Percentiles rank a stretch among this genome's conserved stretches.
phyloP scores from a whole-genome alignment of 345 rosid genomes.

The Passiflora organensis region DNA sequence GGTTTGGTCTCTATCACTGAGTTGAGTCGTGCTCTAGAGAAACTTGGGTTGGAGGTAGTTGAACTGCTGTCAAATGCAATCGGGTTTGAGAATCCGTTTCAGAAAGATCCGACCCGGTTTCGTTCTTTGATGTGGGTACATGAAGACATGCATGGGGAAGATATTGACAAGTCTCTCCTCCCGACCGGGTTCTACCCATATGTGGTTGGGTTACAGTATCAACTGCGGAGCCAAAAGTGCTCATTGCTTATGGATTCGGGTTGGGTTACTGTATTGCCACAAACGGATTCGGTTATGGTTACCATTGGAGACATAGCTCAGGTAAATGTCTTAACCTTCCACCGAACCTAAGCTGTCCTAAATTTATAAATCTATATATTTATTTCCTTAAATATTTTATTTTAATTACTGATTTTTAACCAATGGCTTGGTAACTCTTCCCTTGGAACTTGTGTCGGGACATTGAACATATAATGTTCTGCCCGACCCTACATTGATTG shows the following conservation, averaged over 20 bases:
- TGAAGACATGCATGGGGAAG: slow-evolving; percentile 20
- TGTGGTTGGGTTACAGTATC: slow-evolving; percentile 60
- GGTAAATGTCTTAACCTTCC: slow-evolving; percentile 26
- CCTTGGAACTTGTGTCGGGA: too few species aligned
- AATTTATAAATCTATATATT: not conserved
- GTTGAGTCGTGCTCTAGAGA: slow-evolving; percentile 46
- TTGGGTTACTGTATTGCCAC: slow-evolving; percentile 45
- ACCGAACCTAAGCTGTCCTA: not conserved
- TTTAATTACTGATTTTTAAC: too few species aligned
- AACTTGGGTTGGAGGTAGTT: slow-evolving; percentile 46
- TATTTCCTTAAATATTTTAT: not conserved
- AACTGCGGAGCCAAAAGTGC: slow-evolving; percentile 43
- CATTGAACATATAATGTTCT: too few species aligned
- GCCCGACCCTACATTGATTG: too few species aligned
- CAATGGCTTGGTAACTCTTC: too few species aligned
- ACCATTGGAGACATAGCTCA: slow-evolving; percentile 73
- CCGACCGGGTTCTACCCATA: slow-evolving; percentile 69
- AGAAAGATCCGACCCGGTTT: slow-evolving; percentile 43
- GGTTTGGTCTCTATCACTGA: slow-evolving; percentile 35
- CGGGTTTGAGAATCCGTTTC: slow-evolving; percentile 52
- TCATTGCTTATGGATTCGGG: slow-evolving; percentile 52
- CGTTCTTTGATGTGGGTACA: slow-evolving; percentile 52
- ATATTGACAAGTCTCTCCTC: slow-evolving; percentile 14
- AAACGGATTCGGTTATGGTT: slow-evolving; percentile 59
- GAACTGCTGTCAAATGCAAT: slow-evolving; percentile 33